Percentiles rank a stretch among this genome's conserved stretches.
Conservation (phyloP, 768 basidiomycete genomes). For the Suillus placidus region DNA sequence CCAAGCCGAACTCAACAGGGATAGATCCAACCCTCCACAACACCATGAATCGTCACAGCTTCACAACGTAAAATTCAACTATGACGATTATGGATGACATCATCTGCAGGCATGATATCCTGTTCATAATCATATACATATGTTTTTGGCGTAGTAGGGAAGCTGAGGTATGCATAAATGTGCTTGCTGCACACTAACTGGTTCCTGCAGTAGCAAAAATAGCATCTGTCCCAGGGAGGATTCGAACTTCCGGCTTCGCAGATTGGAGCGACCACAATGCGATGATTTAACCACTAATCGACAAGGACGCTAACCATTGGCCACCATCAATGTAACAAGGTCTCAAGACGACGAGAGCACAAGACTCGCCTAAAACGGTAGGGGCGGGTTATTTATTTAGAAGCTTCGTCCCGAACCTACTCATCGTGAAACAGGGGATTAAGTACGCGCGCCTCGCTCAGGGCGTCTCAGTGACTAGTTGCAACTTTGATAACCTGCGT, state of each 20-base stretch:
- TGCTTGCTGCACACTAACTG: background rate
- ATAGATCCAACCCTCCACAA: background rate
- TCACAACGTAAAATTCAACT: background rate
- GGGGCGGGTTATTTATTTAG: background rate
- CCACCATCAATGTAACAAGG: background rate
- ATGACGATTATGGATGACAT: background rate
- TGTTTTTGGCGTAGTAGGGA: background rate
- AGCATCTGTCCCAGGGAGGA: constrained; percentile 34
- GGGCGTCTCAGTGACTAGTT: background rate
- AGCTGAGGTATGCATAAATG: background rate
- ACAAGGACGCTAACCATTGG: constrained; percentile 32
- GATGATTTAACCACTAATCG: constrained; percentile 50
- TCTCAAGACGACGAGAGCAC: background rate
- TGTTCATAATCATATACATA: background rate
- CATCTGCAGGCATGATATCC: background rate
- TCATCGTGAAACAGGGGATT: no score
- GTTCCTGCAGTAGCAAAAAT: background rate
- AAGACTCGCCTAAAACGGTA: no score
- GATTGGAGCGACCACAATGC: constrained; percentile 40
- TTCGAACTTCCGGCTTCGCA: constrained; percentile 47
- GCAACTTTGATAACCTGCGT: no score
- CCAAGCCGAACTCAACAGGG: no score
- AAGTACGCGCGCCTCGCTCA: background rate
- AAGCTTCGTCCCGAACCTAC: background rate
- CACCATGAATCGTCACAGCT: background rate